Evolutionary conservation across 1,139 yeast genomes (phyloP).

Genomic region (Yamadazyma conglobata): DNA sequence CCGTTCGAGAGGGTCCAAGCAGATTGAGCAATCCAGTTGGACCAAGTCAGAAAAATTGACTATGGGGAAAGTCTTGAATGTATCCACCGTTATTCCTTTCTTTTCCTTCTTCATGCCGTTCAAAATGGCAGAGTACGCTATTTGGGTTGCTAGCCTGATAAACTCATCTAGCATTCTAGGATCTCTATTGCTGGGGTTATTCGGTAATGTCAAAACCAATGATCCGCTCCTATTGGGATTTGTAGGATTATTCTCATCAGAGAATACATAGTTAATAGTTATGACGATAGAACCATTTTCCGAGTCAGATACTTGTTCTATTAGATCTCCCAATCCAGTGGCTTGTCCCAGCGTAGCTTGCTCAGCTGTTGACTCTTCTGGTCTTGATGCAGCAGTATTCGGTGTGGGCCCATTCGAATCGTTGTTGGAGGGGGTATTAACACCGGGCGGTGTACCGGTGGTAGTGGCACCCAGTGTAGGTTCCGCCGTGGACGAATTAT

Average conservation of each 20-base stretch:
- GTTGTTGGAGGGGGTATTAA: too few relatives aligned
- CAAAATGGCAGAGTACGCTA: slow-evolving; percentile 62
- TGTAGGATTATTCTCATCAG: slow-evolving; percentile 40
- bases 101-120: slow-evolving; percentile 35
- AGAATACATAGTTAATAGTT: slow-evolving; percentile 44
- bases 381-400: too few relatives aligned
- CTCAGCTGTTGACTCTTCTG: too few relatives aligned
- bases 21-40: slow-evolving; percentile 56
- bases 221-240: slow-evolving; percentile 51
- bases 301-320: slow-evolving; percentile 13
- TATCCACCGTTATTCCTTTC: slow-evolving; percentile 49
- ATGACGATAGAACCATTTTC: slow-evolving; percentile 36
- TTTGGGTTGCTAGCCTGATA: slow-evolving; percentile 63
- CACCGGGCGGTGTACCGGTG: too few relatives aligned
- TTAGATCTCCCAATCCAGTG: neutral
- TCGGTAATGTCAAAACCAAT: slow-evolving; percentile 59
- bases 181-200: slow-evolving; percentile 54
- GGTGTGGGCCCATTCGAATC: too few relatives aligned
- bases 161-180: slow-evolving; percentile 54
- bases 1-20: slow-evolving; percentile 51
- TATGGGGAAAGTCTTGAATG: slow-evolving; percentile 48
- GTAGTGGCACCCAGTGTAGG: too few relatives aligned
- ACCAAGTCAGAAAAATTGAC: slow-evolving; percentile 26
- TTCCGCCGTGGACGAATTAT: neutral
- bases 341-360: too few relatives aligned